Percentiles rank a stretch among this genome's conserved stretches.
These are phyloP conservation scores for Opeltia flavorubescens DNA, from an alignment of 495 filamentous ascomycete genomes.

Conservation along the genomic window DNA sequence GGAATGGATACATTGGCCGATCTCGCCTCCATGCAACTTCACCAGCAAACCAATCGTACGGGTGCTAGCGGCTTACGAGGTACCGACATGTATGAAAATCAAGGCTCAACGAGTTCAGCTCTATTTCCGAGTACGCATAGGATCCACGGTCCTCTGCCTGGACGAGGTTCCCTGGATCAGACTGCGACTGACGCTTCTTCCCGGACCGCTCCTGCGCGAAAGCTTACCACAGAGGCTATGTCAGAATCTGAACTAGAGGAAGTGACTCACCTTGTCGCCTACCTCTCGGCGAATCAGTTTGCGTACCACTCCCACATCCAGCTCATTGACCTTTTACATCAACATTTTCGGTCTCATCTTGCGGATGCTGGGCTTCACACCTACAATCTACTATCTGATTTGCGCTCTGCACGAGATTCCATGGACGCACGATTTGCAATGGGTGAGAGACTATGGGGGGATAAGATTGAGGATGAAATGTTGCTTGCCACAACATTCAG, in stretches of 20 bases:
- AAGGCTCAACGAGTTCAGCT: conserved; percentile 32
- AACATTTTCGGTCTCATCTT: conserved; percentile 44
- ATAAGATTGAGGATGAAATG: conserved; percentile 51
- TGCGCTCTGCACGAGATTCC: conserved; percentile 46
- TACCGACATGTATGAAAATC: conserved; percentile 32
- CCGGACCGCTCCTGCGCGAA: conserved; percentile 29
- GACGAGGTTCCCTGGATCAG: conserved; percentile 40
- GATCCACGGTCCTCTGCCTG: conserved; percentile 29
- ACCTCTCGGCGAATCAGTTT: conserved; percentile 46
- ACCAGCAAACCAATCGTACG: conserved; percentile 36
- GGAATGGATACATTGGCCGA: conserved; percentile 55
- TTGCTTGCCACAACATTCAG: conserved; percentile 44
- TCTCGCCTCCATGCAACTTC: conserved; percentile 51
- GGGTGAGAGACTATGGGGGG: conserved; percentile 49
- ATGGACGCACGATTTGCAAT: conserved; percentile 55
- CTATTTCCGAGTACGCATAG: conserved; percentile 34
- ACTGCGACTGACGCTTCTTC: conserved; percentile 40
- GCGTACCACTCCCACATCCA: conserved; percentile 50
- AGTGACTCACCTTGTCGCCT: conserved; percentile 37
- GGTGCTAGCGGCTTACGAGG: conserved; percentile 31
- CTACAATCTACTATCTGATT: conserved; percentile 47
- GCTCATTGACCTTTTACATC: conserved; percentile 50
- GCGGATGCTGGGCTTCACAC: conserved; percentile 31
- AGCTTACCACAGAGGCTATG: conserved; percentile 36
- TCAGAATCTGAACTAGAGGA: conserved; percentile 37